Evolutionary conservation across 2,329 filamentous ascomycete species (phyloP), one percentile per base, ranked within the genome.

Genomic region (Pestalotiopsis sp.): DNA sequence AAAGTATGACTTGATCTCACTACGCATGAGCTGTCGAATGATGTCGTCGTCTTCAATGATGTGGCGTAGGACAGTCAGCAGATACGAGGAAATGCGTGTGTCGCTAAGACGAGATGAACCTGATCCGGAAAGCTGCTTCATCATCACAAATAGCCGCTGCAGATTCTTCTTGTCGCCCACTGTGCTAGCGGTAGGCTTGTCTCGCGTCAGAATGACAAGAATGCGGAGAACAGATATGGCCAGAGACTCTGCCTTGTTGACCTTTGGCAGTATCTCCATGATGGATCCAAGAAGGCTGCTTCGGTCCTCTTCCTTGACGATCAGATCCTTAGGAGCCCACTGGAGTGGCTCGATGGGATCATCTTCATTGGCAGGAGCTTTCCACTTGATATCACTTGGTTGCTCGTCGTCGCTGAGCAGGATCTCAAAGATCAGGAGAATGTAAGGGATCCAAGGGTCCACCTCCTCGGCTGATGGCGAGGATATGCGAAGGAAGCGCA

Each of bases 41-140:
- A 92, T 96, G 20, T 94, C 91, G 64, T 97, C 94, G 76, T 99
- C 97, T 80, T 99, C 96, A 66, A 98, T 89, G 72, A 99, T 91
- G 76, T 99, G 96, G 55, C 97, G 91, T 58, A 99, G 83, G 65
- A 98, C 91, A 13, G 95, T 88, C 87, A 98, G 91, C 74, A 97
- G 92, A 68, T 92, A 87, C 25, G 84, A 79, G 3, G 84, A 83
- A 52, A 88, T 81, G 66, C 83, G 83, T 2, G 82, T 84, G 55
- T 86, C 84, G 70, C 82, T 85, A 11, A 99, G 87, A 67, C 91
- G 91, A 67, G 92, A 88, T 38, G 94, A 93, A 6, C 93, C 92
- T 38, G 90, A 87, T 31, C 92, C 93, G 23, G 93, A 91, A 69
- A 98, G 88, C 78, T 98, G 95, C 79, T 97, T 97, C 68, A 95